phyloP scores from a whole-genome alignment of 352 stramenopile genomes.

The Globisporangium heterothallicum region DNA sequence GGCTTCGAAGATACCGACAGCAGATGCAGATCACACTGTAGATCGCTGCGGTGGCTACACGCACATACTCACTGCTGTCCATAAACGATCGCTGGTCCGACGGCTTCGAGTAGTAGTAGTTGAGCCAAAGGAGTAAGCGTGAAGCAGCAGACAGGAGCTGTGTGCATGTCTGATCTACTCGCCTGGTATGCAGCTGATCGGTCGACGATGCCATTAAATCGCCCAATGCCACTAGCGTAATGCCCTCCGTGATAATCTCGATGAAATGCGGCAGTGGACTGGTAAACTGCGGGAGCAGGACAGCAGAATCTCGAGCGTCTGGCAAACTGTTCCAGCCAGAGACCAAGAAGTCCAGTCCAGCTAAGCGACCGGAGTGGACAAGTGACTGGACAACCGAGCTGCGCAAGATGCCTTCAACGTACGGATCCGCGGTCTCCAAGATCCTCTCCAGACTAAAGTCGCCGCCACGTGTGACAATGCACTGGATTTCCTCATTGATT shows the following conservation, averaged over 20 bases:
- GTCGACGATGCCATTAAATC: constrained; percentile 52
- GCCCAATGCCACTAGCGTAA: constrained; percentile 39
- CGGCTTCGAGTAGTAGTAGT: constrained; percentile 55
- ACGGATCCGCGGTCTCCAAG: constrained; percentile 37
- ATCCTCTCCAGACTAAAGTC: constrained; percentile 29
- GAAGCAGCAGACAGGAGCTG: constrained; percentile 52
- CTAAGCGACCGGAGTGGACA: constrained; percentile 37
- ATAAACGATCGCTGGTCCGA: constrained; percentile 23
- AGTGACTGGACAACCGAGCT: constrained; percentile 42
- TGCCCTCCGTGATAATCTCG: constrained; percentile 51
- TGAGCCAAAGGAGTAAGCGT: constrained; percentile 55
- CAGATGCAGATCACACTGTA: constrained; percentile 75
- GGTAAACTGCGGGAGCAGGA: constrained; percentile 18
- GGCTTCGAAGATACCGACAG: constrained; percentile 53
- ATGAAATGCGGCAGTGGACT: constrained; percentile 53
- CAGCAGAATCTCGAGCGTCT: neutral
- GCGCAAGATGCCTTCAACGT: constrained; percentile 30
- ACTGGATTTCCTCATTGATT: constrained; percentile 49
- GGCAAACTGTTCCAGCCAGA: constrained; percentile 29
- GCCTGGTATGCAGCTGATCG: constrained; percentile 42
- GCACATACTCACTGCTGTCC: constrained; percentile 46
- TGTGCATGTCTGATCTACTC: constrained; percentile 60
- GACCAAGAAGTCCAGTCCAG: constrained; percentile 55
- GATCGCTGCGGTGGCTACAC: constrained; percentile 52
- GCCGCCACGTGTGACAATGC: constrained; percentile 25